Conservation (phyloP, 1,284 basidiomycete genomes). For the Schizophyllum commune region DNA sequence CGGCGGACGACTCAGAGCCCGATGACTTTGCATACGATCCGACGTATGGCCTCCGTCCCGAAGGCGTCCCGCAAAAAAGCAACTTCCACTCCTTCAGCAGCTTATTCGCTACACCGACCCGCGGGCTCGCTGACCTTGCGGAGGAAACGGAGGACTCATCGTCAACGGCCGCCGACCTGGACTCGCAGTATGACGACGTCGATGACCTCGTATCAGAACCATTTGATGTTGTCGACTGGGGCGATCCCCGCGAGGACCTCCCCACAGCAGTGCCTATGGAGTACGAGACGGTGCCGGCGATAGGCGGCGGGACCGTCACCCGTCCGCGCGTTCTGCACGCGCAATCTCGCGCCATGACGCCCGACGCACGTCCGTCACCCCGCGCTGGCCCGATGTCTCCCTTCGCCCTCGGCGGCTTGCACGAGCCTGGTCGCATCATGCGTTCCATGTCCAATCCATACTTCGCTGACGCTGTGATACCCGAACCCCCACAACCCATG, state of each 20-base stretch:
- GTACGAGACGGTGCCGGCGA: constrained; percentile 40
- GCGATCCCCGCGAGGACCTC: constrained; percentile 24
- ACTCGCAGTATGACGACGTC: constrained; percentile 31
- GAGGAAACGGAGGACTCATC: constrained; percentile 48
- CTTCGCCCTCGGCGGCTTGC: neutral
- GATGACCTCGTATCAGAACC: constrained; percentile 37
- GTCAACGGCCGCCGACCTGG: constrained; percentile 25
- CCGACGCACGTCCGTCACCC: neutral
- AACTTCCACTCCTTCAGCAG: constrained; percentile 66
- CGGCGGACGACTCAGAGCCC: constrained; percentile 18
- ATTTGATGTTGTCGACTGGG: constrained; percentile 65
- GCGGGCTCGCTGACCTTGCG: constrained; percentile 72
- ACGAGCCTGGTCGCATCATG: neutral
- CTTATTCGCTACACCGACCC: constrained; percentile 51
- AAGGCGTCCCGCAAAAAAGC: constrained; percentile 74
- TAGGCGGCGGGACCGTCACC: constrained; percentile 53
- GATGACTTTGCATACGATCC: constrained; percentile 93
- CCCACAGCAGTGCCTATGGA: constrained; percentile 15
- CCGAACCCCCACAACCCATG: neutral
- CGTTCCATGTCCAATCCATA: neutral
- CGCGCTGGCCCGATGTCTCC: neutral
- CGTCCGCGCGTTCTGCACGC: constrained; percentile 12
- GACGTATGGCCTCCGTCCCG: constrained; percentile 94
- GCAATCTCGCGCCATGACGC: constrained; percentile 4
- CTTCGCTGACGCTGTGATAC: neutral